Evolutionary conservation across 805 yeast genomes (phyloP), one percentile per base, ranked within the genome.

Genomic region (Kodamaea restingae): DNA sequence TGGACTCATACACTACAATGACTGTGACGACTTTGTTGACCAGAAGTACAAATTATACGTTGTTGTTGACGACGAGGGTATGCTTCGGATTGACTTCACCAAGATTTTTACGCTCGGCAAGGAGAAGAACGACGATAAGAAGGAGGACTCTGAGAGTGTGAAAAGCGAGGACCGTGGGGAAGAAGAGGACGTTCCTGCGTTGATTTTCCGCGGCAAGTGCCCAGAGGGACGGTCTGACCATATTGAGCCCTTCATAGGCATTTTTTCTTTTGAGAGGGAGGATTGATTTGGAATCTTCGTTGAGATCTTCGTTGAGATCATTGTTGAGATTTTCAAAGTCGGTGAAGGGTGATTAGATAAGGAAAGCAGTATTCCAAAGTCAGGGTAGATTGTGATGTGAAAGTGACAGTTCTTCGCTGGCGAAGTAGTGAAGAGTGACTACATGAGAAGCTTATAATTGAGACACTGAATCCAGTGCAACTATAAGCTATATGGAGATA

Each of bases 171-270:
- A 67, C 4, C 56, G 45, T 3, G 61, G 55, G 35, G 65, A 60
- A 12, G 71, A 63, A 18, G 71, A 65, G 34, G 71, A 65, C 39
- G 44, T 56, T 2, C 80, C 80, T 2, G 66, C 73, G 24, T 45
- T 75, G 28, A 61, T 75, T n/a, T 75, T 74, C 47, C 59, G 67
- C 42, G 80, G 78, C 0, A 64, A 61, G 37, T 73, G 75, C 38
- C 79, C 80, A 1, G 75, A 71, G 40, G 76, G 79, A 8, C 65
- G 68, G 35, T 78, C 78, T 2, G 78, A 73, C 39, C 60, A 57
- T 15, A 65, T 73, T 18, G 77, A 73, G 47, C 79, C 80, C 4
- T 75, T 73, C 43, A 73, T 75, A 31, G 80, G 80, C 1, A 74
- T 75, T 9, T 73, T 75, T 45, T 71, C 73, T 30, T 75, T 75